Base-by-base conservation (phyloP, 352 stramenopile genomes). In the Phytopythium aichiense region DNA sequence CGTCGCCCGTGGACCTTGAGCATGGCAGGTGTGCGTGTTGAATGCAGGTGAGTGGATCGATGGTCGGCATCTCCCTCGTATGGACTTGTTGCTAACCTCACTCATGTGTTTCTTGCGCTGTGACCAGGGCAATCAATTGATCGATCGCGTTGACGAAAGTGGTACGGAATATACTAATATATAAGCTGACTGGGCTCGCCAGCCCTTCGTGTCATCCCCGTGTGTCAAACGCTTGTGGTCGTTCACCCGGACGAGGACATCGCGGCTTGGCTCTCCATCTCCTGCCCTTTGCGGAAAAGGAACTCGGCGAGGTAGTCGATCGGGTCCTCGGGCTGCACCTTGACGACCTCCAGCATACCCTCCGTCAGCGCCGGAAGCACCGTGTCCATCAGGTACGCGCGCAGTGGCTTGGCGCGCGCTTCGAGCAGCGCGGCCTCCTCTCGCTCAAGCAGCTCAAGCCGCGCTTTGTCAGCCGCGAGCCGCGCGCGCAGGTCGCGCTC, bases 271-370 rank as follows among this genome's bases (percentile, higher is more conserved):
- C 60, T 66, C 23, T 88, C 81, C 53, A 89, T 64, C 54, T 89
- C 78, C 18, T 77, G 74, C 20, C 79, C 84, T 61, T 92, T 94
- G 42, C 80, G 74, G 71, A 95, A 94, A 31, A 96, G 77, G 55
- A 91, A 95, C 60, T 95, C 84, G 23, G 89, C 87, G 28, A 96
- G 71, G 56, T 91, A 95, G 69, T 95, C 87, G 59, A 96, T 91
- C 40, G 89, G 87, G 59, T 97, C 86, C 22, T 87, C 75, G 1
- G 87, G 86, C 69, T 94, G 82, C 42, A 92, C 81, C 33, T 92
- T 90, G 62, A 91, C 84, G n/a, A 94, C 78, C 68, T 97, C 84
- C 22, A 95, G 74, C 77, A 96, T 92, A 11, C 83, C 84, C 70
- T 93, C 77, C 0, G 87, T 94, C 23, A 96, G 74, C 13, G 83